Conservation (phyloP, 2,329 filamentous ascomycete species). For the Ophiocordyceps camponoti-floridani region DNA sequence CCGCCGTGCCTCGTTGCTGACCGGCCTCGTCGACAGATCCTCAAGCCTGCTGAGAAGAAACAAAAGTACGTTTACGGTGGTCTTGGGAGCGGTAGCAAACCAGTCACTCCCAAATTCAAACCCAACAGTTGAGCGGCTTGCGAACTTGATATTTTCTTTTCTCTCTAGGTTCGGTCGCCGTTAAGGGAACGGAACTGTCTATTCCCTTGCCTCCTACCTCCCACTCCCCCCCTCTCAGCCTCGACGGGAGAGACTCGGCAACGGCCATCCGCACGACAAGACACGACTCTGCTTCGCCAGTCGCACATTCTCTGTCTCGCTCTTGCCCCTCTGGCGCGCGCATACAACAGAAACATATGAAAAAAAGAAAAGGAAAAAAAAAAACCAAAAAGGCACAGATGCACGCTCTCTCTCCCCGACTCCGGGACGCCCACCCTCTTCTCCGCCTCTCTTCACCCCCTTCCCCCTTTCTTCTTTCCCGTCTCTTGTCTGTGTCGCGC, state of each 20-base stretch:
- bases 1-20: neutral
- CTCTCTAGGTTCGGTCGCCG: slow-evolving; percentile 92
- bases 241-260: neutral
- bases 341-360: neutral
- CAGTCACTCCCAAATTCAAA: slow-evolving; percentile 8
- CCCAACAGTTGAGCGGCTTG: slow-evolving; percentile 17
- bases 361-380: too few species aligned
- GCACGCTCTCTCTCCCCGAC: neutral
- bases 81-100: slow-evolving; percentile 35
- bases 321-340: slow-evolving; percentile 1
- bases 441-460: neutral
- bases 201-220: neutral
- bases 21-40: slow-evolving; percentile 43
- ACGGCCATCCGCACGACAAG: neutral
- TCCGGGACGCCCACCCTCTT: neutral
- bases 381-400: neutral
- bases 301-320: slow-evolving; percentile 1
- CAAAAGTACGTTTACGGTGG: slow-evolving; percentile 91
- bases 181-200: slow-evolving; percentile 32
- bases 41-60: slow-evolving; percentile 99
- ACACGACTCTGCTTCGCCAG: neutral
- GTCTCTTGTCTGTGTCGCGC: slow-evolving; percentile 7
- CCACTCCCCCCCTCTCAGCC: slow-evolving; percentile 2
- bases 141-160: slow-evolving; percentile 37
- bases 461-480: neutral